These are phyloP conservation scores for Scheffersomyces parashehatae DNA, from an alignment of 1,139 yeast genomes.

Conservation along the genomic window DNA sequence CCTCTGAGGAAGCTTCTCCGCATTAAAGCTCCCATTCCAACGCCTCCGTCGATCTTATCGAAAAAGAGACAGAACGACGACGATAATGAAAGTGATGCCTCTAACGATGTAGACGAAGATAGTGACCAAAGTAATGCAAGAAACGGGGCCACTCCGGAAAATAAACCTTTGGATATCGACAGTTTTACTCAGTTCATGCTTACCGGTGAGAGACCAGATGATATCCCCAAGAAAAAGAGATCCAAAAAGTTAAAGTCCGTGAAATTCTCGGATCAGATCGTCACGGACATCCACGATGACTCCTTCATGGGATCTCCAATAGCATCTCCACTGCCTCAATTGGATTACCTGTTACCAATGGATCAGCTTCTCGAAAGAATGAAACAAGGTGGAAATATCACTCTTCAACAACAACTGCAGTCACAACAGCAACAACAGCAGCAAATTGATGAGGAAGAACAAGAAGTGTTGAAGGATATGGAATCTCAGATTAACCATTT, in stretches of 20 bases:
- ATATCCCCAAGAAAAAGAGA: slow-evolving; percentile 28
- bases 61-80: slow-evolving; percentile 53
- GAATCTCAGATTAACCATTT: slow-evolving; percentile 67
- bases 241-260: slow-evolving; percentile 56
- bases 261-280: slow-evolving; percentile 67
- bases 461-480: slow-evolving; percentile 65
- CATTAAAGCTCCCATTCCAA: slow-evolving; percentile 59
- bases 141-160: slow-evolving; percentile 2
- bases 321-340: slow-evolving; percentile 25
- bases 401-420: slow-evolving; percentile 18
- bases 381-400: slow-evolving; percentile 14
- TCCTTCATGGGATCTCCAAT: slow-evolving; percentile 22
- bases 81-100: slow-evolving; percentile 26
- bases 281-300: slow-evolving; percentile 42
- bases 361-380: slow-evolving; percentile 59
- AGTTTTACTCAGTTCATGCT: slow-evolving; percentile 72
- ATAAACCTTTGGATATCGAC: slow-evolving; percentile 59
- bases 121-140: background rate
- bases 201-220: slow-evolving; percentile 68
- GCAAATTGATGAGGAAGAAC: slow-evolving; percentile 52
- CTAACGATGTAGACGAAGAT: background rate
- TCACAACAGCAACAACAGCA: slow-evolving; percentile 26
- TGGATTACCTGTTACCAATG: slow-evolving; percentile 73
- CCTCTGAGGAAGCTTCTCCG: slow-evolving; percentile 55
- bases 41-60: slow-evolving; percentile 67